phyloP scores from a whole-genome alignment of 768 basidiomycete species.

The Mycena sanguinolenta region DNA sequence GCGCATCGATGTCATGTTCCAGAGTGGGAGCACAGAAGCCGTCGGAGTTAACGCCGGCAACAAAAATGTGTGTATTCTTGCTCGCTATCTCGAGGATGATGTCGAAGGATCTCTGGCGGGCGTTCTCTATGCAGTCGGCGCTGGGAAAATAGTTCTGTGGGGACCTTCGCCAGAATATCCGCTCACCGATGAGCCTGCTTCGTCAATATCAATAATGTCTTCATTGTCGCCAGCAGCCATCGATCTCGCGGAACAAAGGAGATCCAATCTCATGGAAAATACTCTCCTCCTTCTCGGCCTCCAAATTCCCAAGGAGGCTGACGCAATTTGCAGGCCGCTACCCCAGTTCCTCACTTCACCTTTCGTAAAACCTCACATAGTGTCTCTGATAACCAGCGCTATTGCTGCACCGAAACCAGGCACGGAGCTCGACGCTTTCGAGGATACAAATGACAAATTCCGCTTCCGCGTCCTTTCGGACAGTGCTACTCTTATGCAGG shows the following conservation, averaged over 20 bases:
- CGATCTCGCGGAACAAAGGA: slow-evolving; percentile 41
- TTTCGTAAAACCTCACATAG: slow-evolving; percentile 55
- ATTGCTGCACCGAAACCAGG: slow-evolving; percentile 49
- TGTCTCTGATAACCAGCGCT: slow-evolving; percentile 54
- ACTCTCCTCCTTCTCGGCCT: slow-evolving; percentile 53
- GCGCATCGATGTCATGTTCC: slow-evolving; percentile 46
- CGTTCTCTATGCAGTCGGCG: slow-evolving; percentile 50
- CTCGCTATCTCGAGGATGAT: slow-evolving; percentile 42
- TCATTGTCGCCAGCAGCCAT: slow-evolving; percentile 32
- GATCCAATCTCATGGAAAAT: slow-evolving; percentile 45
- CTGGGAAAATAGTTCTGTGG: slow-evolving; percentile 69
- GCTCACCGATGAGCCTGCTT: slow-evolving; percentile 52
- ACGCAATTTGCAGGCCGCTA: slow-evolving; percentile 56
- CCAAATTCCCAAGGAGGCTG: slow-evolving; percentile 56
- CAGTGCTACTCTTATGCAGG: slow-evolving; percentile 45
- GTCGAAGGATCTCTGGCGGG: slow-evolving; percentile 47
- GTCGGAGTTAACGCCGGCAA: slow-evolving; percentile 47
- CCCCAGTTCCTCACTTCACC: slow-evolving; percentile 72
- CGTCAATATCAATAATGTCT: slow-evolving; percentile 38
- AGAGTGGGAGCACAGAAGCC: slow-evolving; percentile 43
- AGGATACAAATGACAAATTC: slow-evolving; percentile 82
- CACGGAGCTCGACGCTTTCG: slow-evolving; percentile 54
- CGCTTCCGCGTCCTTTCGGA: slow-evolving; percentile 62
- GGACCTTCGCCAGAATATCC: slow-evolving; percentile 72
- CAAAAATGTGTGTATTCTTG: slow-evolving; percentile 46